Evolutionary conservation across 345 rosid species (phyloP).

Genomic region (Nasturtium officinale): DNA sequence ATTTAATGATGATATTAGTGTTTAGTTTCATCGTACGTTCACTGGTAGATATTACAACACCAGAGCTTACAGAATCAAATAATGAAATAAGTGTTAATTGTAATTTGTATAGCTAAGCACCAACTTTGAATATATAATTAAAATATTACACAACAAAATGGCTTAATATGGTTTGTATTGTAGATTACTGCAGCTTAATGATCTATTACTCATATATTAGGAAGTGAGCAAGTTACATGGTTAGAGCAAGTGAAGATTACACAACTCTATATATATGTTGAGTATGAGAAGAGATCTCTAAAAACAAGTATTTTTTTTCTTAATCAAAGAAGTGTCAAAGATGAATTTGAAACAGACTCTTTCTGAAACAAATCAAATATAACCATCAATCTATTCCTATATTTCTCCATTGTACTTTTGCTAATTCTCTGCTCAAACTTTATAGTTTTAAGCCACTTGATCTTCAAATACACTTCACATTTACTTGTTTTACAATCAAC

Average conservation of each 20-base stretch:
- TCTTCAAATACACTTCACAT: slow-evolving; percentile 57
- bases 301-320: slow-evolving; percentile 2
- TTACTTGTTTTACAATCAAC: slow-evolving; percentile 56
- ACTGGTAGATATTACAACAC: too few relatives aligned
- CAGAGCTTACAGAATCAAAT: neutral
- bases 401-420: slow-evolving; percentile 62
- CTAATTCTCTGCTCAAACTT: slow-evolving; percentile 75
- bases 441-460: slow-evolving; percentile 70
- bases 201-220: too few relatives aligned
- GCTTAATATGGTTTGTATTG: neutral
- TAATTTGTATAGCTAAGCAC: neutral
- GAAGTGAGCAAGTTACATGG: neutral
- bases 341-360: slow-evolving; percentile 46
- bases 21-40: too few relatives aligned
- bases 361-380: slow-evolving; percentile 62
- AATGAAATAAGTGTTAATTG: neutral
- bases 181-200: neutral
- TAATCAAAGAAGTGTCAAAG: slow-evolving; percentile 38
- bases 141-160: neutral
- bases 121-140: neutral
- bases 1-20: too few relatives aligned
- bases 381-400: slow-evolving; percentile 54
- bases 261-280: too few relatives aligned
- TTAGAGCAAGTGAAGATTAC: neutral
- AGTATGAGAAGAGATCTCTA: neutral